Conservation (phyloP, 306 rosid species). For the Geum urbanum region DNA sequence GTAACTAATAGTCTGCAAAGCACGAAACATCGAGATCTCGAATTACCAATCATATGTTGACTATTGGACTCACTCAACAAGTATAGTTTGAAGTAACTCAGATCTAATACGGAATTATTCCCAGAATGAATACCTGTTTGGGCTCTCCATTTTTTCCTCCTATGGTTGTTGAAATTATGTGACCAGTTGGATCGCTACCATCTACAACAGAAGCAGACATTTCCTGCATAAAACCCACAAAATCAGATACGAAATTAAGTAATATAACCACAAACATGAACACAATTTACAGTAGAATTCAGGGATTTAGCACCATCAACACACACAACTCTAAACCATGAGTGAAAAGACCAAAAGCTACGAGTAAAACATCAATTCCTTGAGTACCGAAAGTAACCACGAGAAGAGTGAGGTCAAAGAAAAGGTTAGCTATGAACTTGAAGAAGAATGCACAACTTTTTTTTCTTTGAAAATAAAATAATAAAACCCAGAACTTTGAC, state of each 20-base stretch:
- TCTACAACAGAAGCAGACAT: slow-evolving; percentile 68
- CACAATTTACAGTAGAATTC: neutral
- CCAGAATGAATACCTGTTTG: slow-evolving; percentile 57
- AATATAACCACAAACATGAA: neutral
- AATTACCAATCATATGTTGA: neutral
- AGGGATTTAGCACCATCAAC: neutral
- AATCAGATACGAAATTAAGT: slow-evolving; percentile 3
- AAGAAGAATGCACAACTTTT: neutral
- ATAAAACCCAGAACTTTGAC: neutral
- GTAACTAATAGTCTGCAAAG: slow-evolving; percentile 86
- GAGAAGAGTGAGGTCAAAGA: neutral
- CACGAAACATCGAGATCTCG: slow-evolving; percentile 8
- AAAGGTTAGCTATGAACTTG: neutral
- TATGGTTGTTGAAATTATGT: slow-evolving; percentile 84
- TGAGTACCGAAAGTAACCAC: neutral
- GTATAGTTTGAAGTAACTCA: neutral
- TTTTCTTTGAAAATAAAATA: neutral
- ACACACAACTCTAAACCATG: neutral
- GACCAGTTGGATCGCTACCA: slow-evolving; percentile 87
- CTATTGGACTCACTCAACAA: slow-evolving; percentile 12
- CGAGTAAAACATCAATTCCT: neutral
- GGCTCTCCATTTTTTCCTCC: slow-evolving; percentile 98
- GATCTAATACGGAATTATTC: slow-evolving; percentile 11
- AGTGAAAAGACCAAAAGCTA: neutral
- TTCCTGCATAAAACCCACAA: slow-evolving; percentile 55